phyloP scores from a whole-genome alignment of 202 grass and related monocot genomes.

The Panicum hallii region DNA sequence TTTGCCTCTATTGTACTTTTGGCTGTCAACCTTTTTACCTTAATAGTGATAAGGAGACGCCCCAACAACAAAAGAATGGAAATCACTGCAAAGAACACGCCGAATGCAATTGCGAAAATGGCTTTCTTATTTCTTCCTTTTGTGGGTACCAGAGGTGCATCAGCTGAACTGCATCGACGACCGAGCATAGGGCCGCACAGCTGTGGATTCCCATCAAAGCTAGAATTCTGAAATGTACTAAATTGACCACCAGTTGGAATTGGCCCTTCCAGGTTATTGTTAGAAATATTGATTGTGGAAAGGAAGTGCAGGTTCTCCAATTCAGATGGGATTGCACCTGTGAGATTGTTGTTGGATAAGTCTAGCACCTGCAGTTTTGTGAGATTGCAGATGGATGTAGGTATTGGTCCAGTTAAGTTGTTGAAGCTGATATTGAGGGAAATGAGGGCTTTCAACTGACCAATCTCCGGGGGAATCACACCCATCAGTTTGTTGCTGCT shows the following conservation, averaged over 20 bases:
- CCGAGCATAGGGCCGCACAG: constrained; percentile 31
- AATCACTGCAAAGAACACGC: constrained; percentile 45
- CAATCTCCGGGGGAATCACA: constrained; percentile 37
- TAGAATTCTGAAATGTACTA: constrained; percentile 46
- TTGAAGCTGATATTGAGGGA: constrained; percentile 39
- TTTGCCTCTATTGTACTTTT: neutral
- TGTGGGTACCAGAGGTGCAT: neutral
- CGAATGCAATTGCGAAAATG: constrained; percentile 42
- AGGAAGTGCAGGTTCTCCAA: constrained; percentile 46
- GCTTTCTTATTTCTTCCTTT: constrained; percentile 22
- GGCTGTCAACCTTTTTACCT: neutral
- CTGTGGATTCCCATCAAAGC: constrained; percentile 48
- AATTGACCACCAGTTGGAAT: constrained; percentile 46
- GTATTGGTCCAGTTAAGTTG: constrained; percentile 33
- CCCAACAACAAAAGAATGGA: constrained; percentile 47
- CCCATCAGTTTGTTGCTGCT: constrained; percentile 42
- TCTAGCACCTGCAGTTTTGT: constrained; percentile 50
- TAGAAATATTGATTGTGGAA: constrained; percentile 33
- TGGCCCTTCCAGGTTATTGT: constrained; percentile 51
- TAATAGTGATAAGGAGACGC: constrained; percentile 15
- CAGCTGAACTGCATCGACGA: constrained; percentile 5
- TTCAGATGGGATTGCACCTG: constrained; percentile 48
- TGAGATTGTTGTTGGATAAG: constrained; percentile 60
- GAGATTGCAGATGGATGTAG: constrained; percentile 47
- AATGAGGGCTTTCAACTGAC: constrained; percentile 28